Base-by-base conservation (phyloP, 305 asterid genomes). In the Fraxinus sp. region DNA sequence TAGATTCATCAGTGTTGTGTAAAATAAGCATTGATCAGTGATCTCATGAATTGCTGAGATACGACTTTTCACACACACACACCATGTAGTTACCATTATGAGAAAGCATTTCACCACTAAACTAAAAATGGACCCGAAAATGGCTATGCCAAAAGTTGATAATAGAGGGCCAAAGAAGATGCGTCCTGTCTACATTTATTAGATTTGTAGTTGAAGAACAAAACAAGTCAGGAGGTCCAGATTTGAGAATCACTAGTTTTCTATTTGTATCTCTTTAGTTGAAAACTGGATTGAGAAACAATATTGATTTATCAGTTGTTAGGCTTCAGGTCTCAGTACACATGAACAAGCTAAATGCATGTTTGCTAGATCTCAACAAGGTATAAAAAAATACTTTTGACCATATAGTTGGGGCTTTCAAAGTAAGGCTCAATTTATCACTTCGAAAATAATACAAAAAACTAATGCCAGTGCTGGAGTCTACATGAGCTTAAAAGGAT, bases 261-360 rank as follows among this genome's bases (percentile, higher is more conserved):
- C 46, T 13, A 71, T 71, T 71, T 71, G 7, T 71, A 32, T 71
- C 77, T 30, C 77, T 30, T 71, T 6, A 32, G 26, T 71, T 70
- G 22, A 70, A 70, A 70, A 14, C 36, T 66, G 36, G 74, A 64
- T 9, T 64, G 30, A 22, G n/a, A 52, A 64, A 24, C 68, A 8
- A 64, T 64, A 22, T 64, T 64, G 28, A 22, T 24, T 11, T 13
- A 70, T 70, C 28, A 32, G 76, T 70, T 33, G 77, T 6, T 35
- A 68, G 36, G 35, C 57, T 71, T 83, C 64, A 73, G 80, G 78
- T 87, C 80, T 77, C 78, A 77, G 83, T 28, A 18, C 41, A 70
- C 74, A 57, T 20, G 57, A 37, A 43, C 64, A 46, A 24, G 32
- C 59, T 75, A 66, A 26, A 75, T 30, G 10, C 62, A 3, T 55